Conservation (phyloP, 1,139 yeast genomes). For the Sugiyamaella novakii region DNA sequence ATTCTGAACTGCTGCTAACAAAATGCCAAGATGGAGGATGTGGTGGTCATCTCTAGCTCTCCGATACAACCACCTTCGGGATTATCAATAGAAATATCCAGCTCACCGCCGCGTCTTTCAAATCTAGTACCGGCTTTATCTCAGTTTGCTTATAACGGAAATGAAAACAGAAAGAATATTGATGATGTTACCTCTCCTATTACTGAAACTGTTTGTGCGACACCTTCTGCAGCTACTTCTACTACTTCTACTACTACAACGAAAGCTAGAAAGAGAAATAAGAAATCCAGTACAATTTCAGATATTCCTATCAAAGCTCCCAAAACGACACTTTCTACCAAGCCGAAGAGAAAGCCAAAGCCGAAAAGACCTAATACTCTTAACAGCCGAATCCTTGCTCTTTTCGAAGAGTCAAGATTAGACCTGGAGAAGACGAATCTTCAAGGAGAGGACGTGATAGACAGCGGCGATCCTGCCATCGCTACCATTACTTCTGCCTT, state of each 20-base stretch:
- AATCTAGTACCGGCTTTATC: neutral
- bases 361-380: constrained; percentile 5
- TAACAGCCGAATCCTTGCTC: constrained; percentile 10
- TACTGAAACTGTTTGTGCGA: neutral
- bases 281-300: neutral
- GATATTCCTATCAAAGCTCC: neutral
- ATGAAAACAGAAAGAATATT: neutral
- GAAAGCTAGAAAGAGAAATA: neutral
- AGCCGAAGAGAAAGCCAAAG: neutral
- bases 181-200: neutral
- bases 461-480: too few species aligned
- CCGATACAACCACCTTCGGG: too few species aligned
- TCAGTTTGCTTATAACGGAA: neutral
- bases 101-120: neutral
- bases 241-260: neutral
- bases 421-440: too few species aligned
- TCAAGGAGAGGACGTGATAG: too few species aligned
- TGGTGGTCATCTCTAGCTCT: too few species aligned
- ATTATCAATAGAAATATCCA: neutral
- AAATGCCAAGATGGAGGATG: too few species aligned
- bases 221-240: neutral
- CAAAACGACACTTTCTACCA: neutral
- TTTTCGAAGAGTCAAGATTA: constrained; percentile 1
- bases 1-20: too few species aligned
- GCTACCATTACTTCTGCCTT: neutral